A percentile compares a stretch with the other conserved stretches of the same genome.
phyloP scores from a whole-genome alignment of 2,329 filamentous ascomycete genomes.

The Epichloe elymi region DNA sequence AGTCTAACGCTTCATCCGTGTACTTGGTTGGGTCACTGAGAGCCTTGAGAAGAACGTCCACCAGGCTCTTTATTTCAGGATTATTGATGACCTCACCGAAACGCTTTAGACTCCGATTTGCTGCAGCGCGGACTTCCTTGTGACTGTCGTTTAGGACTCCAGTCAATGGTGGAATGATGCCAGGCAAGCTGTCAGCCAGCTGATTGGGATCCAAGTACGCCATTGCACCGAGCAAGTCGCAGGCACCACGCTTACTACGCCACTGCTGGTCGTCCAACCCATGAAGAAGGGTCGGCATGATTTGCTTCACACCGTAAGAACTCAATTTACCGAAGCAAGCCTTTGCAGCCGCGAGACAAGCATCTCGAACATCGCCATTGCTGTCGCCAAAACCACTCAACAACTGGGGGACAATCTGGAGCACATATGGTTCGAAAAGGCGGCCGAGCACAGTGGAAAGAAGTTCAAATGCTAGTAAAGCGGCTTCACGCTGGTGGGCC shows the following conservation, averaged over 20 bases:
- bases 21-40: conserved; percentile 95
- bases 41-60: conserved; percentile 85
- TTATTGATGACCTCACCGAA: conserved; percentile 98
- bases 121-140: conserved; percentile 85
- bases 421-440: conserved; percentile 90
- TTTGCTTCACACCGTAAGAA: conserved; percentile 90
- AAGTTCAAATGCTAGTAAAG: conserved; percentile 81
- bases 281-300: conserved; percentile 79
- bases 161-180: conserved; percentile 93
- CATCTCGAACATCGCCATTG: conserved; percentile 80
- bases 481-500: conserved; percentile 72
- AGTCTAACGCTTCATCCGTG: conserved; percentile 86
- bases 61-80: conserved; percentile 87
- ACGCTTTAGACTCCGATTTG: conserved; percentile 90
- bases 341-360: conserved; percentile 85
- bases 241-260: conserved; percentile 97
- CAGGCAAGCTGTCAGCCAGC: conserved; percentile 78
- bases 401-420: conserved; percentile 86
- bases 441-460: conserved; percentile 75
- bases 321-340: conserved; percentile 86
- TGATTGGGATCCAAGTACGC: conserved; percentile 95
- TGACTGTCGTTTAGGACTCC: conserved; percentile 93
- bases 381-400: conserved; percentile 80
- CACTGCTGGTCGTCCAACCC: conserved; percentile 92
- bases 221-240: conserved; percentile 94